phyloP scores from a whole-genome alignment of 2,329 filamentous ascomycete species.

The Cytospora mali region DNA sequence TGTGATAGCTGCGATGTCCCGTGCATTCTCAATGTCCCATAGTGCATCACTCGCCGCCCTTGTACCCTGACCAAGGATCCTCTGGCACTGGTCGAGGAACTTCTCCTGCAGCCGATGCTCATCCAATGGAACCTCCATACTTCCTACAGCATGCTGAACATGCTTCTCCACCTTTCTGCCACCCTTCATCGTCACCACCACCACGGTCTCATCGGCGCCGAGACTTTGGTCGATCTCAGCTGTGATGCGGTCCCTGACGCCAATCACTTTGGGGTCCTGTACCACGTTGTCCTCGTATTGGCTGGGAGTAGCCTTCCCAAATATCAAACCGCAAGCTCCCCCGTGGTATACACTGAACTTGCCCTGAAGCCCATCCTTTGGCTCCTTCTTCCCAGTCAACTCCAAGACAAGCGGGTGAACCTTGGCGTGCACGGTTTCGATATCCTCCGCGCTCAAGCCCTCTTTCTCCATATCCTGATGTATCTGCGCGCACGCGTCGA shows the following conservation, averaged over 20 bases:
- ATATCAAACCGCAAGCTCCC: constrained; percentile 52
- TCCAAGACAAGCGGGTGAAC: constrained; percentile 57
- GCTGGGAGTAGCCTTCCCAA: constrained; percentile 52
- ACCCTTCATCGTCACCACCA: constrained; percentile 19
- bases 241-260: constrained; percentile 48
- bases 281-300: constrained; percentile 54
- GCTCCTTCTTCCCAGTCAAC: constrained; percentile 53
- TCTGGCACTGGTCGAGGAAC: constrained; percentile 25
- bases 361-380: constrained; percentile 52
- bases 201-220: constrained; percentile 42
- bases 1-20: constrained; percentile 2
- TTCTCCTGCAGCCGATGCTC: constrained; percentile 22
- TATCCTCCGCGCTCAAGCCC: constrained; percentile 36
- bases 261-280: constrained; percentile 42
- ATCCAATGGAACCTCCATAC: constrained; percentile 23
- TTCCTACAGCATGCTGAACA: constrained; percentile 22
- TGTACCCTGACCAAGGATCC: constrained; percentile 12
- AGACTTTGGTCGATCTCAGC: constrained; percentile 45
- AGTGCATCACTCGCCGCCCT: constrained; percentile 4
- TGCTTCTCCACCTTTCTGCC: constrained; percentile 19
- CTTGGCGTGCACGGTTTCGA: constrained; percentile 44
- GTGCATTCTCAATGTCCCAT: constrained; percentile 4
- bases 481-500: constrained; percentile 54
- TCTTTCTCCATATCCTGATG: constrained; percentile 37
- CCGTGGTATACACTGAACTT: constrained; percentile 61